Evolutionary conservation across 2,329 filamentous ascomycete species (phyloP).

Genomic region (Neopestalotiopsis sp.): DNA sequence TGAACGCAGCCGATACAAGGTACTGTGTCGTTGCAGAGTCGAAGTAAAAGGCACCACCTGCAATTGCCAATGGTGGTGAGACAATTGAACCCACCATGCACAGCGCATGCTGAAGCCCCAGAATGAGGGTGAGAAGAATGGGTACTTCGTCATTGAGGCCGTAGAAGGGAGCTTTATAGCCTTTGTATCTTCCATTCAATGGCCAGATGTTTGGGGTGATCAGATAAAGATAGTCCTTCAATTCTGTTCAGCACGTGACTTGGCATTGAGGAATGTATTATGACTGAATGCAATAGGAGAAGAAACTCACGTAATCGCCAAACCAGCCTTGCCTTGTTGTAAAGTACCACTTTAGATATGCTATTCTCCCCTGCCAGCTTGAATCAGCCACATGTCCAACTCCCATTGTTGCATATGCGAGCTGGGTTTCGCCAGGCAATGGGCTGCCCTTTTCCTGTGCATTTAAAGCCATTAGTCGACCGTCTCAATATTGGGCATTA

Average conservation of each 20-base stretch:
- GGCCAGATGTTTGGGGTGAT: conserved; percentile 59
- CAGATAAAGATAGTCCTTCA: conserved; percentile 43
- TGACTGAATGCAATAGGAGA: neutral
- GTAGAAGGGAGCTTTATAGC: conserved; percentile 68
- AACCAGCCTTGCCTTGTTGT: conserved; percentile 43
- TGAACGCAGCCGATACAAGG: conserved; percentile 71
- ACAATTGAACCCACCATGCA: conserved; percentile 66
- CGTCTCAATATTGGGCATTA: neutral
- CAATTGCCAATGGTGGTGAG: conserved; percentile 68
- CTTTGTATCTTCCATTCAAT: conserved; percentile 60
- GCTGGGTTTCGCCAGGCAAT: neutral
- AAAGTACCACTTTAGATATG: conserved; percentile 39
- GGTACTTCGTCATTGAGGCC: conserved; percentile 73
- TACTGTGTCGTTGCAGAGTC: conserved; percentile 61
- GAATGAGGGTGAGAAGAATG: conserved; percentile 66
- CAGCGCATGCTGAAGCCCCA: conserved; percentile 74
- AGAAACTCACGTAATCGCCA: conserved; percentile 42
- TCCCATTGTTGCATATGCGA: neutral
- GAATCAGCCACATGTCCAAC: neutral
- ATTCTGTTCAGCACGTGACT: conserved; percentile 2
- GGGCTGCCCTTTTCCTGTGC: neutral
- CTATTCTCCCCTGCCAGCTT: neutral
- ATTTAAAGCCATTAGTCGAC: neutral
- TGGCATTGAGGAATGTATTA: neutral
- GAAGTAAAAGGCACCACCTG: conserved; percentile 63